Base-by-base conservation (phyloP, 352 stramenopile species). In the Globisporangium irregulare region DNA sequence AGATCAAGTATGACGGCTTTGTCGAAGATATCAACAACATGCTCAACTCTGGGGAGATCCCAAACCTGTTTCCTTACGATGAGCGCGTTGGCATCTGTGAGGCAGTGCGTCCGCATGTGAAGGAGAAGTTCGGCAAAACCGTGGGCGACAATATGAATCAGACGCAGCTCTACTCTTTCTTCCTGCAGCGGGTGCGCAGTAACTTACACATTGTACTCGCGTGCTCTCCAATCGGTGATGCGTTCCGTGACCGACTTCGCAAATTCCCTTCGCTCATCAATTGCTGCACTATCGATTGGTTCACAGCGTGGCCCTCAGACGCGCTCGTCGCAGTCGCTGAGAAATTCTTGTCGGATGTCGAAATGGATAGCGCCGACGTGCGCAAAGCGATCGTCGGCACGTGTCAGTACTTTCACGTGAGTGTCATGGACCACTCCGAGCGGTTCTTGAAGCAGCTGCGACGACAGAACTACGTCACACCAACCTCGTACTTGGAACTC, bases 231-330 rank as follows among this genome's bases (percentile, higher is more conserved):
- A 98, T 99, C 59, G 95, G 95, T 5, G 91, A 97, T 32, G 95
- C 95, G 2, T 99, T 99, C 70, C 72, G 95, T 9, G 93, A 98
- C 55, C 79, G 95, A 3, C 76, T 99, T 38, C 89, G 95, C 41
- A 98, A 98, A 64, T 98, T 98, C 77, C 95, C 95, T 14, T 98
- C 92, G 43, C 81, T 99, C 8, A 98, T 98, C 77, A 99, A 98
- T 69, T 98, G 95, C 74, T 98, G 95, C 68, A 97, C 93, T n/a
- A 98, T 99, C 71, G 94, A 98, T 70, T 98, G 95, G 95, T 99
- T 98, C 73, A 98, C 91, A 8, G 89, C 93, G 15, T 98, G 95
- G 95, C 95, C 95, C 2, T 79, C 81, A 0, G 95, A 98, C 68
- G 94, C 95, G 1, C 77, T 99, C 1, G 84, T 97, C 1, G 94